Base-by-base conservation (phyloP, 83 land plant species). In the Thuja plicata region DNA sequence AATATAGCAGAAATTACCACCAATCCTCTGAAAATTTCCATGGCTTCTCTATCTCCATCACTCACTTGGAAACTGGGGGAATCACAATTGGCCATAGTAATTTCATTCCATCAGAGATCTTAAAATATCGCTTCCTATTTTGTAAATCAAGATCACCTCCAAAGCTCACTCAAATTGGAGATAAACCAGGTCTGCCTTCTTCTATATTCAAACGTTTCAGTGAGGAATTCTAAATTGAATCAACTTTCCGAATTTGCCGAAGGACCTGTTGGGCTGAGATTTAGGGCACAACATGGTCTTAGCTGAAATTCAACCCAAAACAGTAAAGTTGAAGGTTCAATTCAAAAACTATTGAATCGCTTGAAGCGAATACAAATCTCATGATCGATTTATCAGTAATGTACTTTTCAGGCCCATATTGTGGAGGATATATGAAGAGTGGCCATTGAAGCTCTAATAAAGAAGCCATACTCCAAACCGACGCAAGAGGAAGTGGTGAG, bases 1-100 rank as follows among this genome's bases (percentile, higher is more conserved):
- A 96, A 96, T 35, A 96, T 88, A 4, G 96, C 97, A 1, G 97
- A 94, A 12, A 89, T 92, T 30, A 96, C 94, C 34, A 94, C 96
- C 55, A 93, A 86, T 0, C 93, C 95, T 6, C 77, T 85, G 88
- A 96, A 96, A 0, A 30, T 87, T 21, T 93, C 93, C 97, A 94
- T 94, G 3, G 93, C 93, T 77, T 70, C 50, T 46, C 86, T 84
- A 80, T 96, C 97, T 95, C 5, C 87, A 1, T 54, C 40, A 2
- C 38, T 12, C 15, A 35, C 34, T 5, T 3, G 21, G 66, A 85
- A 85, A 54, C 70, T 52, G 45, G 57, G 43, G 2, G 50, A 41
- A 5, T 3, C 57, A 57, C 19, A 15, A 81, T 81, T 81, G 34
- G 19, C 70, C 70, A 85, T 32, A 41, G 41, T 10, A 85, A 32